Base-by-base conservation (phyloP, 352 stramenopile species). In the Pythium apleroticum region DNA sequence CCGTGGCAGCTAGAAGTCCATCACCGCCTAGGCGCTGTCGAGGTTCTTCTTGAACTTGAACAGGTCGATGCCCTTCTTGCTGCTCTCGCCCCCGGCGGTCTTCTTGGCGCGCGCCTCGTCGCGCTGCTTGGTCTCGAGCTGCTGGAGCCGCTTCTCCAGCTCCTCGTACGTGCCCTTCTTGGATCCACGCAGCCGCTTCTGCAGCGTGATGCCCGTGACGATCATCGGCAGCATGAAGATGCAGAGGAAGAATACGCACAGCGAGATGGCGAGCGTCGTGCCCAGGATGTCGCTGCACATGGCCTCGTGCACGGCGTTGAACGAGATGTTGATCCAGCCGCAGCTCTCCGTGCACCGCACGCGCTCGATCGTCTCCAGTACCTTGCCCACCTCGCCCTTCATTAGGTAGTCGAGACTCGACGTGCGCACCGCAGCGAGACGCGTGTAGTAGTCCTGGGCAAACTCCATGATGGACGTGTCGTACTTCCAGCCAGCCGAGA, bases 161-260 rank as follows among this genome's bases (percentile, higher is more conserved):
- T 90, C 80, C 63, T 91, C 80, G 76, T 93, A 91, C 45, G 84
- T 86, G 57, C 84, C 86, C 60, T 92, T 90, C 66, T 87, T 88
- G 52, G 72, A 76, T 15, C 86, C 86, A 20, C 86, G 86, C 45
- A 95, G 73, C 1, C 84, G 78, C 68, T 95, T 95, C 66, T 95
- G 81, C 31, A 95, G 70, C 61, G 84, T 76, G 56, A 93, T 79
- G 25, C 73, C 82, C 28, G 77, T 85, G 48, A 88, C 62, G 61
- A 91, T 82, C 63, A 92, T 86, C 15, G 86, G 86, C 6, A 95
- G 57, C 33, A 93, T 73, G 66, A 90, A 92, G 20, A 92, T 60
- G 33, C 73, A 84, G 20, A 95, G 69, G 68, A 93, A 89, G 48
- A 93, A 77, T 25, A 90, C 76, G 61, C 81, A 90, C 3, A 95